Evolutionary conservation across 176 grass and related monocot genomes (phyloP).

Genomic region (Phoenix dactylifera): DNA sequence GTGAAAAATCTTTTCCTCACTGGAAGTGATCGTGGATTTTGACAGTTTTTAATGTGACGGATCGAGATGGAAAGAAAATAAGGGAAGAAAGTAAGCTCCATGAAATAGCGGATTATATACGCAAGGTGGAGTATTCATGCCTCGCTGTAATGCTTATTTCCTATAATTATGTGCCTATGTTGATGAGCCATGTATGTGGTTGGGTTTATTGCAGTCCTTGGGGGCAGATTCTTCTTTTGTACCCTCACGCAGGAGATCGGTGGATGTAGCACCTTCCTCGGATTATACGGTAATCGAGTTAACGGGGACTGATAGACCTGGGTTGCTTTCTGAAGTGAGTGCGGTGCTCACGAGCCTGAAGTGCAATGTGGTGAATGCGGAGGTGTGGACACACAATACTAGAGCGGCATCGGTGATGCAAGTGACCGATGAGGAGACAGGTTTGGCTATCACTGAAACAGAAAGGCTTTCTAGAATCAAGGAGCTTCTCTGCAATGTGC

Average conservation of each 20-base stretch:
- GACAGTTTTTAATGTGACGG: slow-evolving; percentile 80
- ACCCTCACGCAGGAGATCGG: slow-evolving; percentile 34
- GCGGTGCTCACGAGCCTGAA: slow-evolving; percentile 68
- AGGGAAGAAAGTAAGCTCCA: slow-evolving; percentile 28
- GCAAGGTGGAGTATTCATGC: slow-evolving; percentile 35
- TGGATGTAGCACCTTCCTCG: slow-evolving; percentile 50
- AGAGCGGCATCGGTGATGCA: slow-evolving; percentile 72
- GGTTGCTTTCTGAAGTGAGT: slow-evolving; percentile 81
- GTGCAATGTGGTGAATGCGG: slow-evolving; percentile 71
- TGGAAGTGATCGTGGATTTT: not conserved
- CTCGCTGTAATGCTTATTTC: slow-evolving; percentile 11
- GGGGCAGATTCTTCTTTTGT: slow-evolving; percentile 43
- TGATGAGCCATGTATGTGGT: no score
- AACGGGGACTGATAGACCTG: slow-evolving; percentile 74
- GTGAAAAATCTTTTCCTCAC: not conserved
- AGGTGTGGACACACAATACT: slow-evolving; percentile 88
- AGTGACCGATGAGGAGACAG: slow-evolving; percentile 52
- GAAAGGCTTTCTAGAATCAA: slow-evolving; percentile 53
- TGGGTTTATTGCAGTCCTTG: slow-evolving; percentile 37
- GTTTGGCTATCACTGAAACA: slow-evolving; percentile 40
- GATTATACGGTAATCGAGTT: slow-evolving; percentile 81
- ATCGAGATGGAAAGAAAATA: slow-evolving; percentile 68
- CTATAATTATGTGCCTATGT: slow-evolving; percentile 4
- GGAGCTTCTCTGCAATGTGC: slow-evolving; percentile 58
- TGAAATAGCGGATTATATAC: slow-evolving; percentile 45